These are phyloP conservation scores for Tolypocladium cylindrosporum DNA, from an alignment of 2,329 filamentous ascomycete species.

Conservation along the genomic window DNA sequence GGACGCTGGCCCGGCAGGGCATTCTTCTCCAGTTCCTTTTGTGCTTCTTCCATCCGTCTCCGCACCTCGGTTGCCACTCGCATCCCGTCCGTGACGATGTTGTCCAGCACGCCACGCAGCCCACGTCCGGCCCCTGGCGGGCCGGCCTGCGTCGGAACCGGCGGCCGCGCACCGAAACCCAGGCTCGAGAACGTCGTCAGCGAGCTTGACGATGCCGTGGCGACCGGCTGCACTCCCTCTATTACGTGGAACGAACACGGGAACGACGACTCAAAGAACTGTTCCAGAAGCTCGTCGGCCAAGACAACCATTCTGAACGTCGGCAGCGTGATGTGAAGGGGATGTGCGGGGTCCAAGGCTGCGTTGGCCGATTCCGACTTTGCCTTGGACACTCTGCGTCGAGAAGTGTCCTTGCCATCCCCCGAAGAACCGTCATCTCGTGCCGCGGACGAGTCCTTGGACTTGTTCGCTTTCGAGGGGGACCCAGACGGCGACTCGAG, in stretches of 20 bases:
- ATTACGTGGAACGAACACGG: conserved; percentile 85
- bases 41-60: conserved; percentile 89
- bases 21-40: conserved; percentile 81
- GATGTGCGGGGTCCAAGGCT: conserved; percentile 85
- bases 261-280: conserved; percentile 96
- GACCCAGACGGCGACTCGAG: conserved; percentile 38
- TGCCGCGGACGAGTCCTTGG: conserved; percentile 28
- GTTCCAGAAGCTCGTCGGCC: conserved; percentile 87
- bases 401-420: conserved; percentile 10
- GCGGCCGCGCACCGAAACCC: conserved; percentile 38
- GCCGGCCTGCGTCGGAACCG: conserved; percentile 27
- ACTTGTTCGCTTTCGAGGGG: conserved; percentile 32
- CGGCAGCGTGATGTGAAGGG: conserved; percentile 88
- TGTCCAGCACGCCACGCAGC: conserved; percentile 85
- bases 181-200: conserved; percentile 80
- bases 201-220: conserved; percentile 30
- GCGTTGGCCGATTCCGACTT: conserved; percentile 73
- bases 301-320: conserved; percentile 99
- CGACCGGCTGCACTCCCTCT: conserved; percentile 40
- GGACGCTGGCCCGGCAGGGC: conserved; percentile 53
- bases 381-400: conserved; percentile 45
- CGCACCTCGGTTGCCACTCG: conserved; percentile 87
- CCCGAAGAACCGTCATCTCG: conserved; percentile 5
- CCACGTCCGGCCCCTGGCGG: conserved; percentile 52
- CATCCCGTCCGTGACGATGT: conserved; percentile 96